Base-by-base conservation (phyloP, 140 eudicot species). In the Flaveria floridana region DNA sequence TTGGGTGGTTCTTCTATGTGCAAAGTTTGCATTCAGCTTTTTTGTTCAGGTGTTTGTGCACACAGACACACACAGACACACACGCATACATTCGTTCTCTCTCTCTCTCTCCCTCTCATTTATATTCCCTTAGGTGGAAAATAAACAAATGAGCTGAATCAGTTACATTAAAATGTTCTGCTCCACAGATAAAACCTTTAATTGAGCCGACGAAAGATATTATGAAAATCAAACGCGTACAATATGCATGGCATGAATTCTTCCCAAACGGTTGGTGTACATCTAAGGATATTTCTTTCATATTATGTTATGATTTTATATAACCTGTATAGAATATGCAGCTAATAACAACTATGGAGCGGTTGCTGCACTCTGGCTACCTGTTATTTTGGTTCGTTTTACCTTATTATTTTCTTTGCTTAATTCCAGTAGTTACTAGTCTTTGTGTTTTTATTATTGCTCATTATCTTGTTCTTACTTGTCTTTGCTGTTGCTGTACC, bases 191-290 rank as follows among this genome's bases (percentile, higher is more conserved):
- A 81, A 91, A 82, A 76, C 97, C 99, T 65, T 79, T 95, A 74
- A 80, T 95, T 46, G 80, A 70, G 81, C 99, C 99, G 39, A 95
- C 99, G 53, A 85, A 89, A 84, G 89, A 82, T 74, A 86, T 95
- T 47, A 95, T 91, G 97, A 80, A 48, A 75, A 91, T 95, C 71
- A 84, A 65, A 37, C 89, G 75, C 57, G 87, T 95, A 74, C 87
- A 84, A 26, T 95, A 88, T 83, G 85, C 94, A 65, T 95, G 99
- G 99, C 99, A 95, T 67, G 99, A 94, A 70, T 82, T 95, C 67
- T 87, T 95, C 81, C 99, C 99, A 3, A 30, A 95, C 14, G 96
- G 99, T 87, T 76, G 64, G 76, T 26, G 67, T 65, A 63, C 61
- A 59, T 23, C 68, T 56, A 28, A 39, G 34, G 18, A 23, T 75